phyloP scores from a whole-genome alignment of 495 filamentous ascomycete species.

The Neurospora sp. region DNA sequence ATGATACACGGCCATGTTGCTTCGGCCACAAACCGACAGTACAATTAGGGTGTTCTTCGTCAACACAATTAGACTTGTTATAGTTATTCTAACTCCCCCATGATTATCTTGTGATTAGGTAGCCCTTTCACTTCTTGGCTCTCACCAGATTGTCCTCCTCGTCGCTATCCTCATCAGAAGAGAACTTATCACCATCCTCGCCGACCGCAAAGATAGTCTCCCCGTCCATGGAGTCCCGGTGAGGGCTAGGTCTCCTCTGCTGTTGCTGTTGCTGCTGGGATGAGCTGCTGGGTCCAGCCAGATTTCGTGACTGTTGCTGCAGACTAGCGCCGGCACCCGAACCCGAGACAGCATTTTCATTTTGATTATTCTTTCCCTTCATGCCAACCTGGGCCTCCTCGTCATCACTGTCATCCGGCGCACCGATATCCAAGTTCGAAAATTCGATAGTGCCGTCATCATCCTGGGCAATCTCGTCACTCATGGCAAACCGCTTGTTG shows the following conservation, averaged over 20 bases:
- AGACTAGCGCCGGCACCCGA: not conserved
- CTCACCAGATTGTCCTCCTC: conserved; percentile 57
- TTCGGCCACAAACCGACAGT: not conserved
- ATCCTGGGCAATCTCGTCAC: conserved; percentile 96
- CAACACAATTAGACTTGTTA: not conserved
- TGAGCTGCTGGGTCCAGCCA: not conserved
- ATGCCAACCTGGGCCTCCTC: conserved; percentile 38
- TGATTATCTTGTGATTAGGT: not conserved
- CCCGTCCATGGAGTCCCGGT: conserved; percentile 70
- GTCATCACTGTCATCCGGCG: conserved; percentile 59
- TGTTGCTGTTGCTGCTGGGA: conserved; percentile 10
- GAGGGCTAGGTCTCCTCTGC: conserved; percentile 23
- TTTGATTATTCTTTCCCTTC: conserved; percentile 8
- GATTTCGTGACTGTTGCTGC: not conserved
- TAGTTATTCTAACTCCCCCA: not conserved
- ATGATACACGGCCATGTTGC: not conserved
- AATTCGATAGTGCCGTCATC: conserved; percentile 96
- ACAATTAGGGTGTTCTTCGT: not conserved
- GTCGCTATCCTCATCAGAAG: conserved; percentile 42
- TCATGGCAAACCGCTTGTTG: conserved; percentile 97
- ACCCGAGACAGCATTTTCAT: not conserved
- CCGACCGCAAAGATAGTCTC: conserved; percentile 94
- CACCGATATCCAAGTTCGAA: conserved; percentile 64
- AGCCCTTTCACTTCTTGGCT: conserved; percentile 27
- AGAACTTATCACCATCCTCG: conserved; percentile 65